phyloP scores from a whole-genome alignment of 192 early-diverging fungal genomes.

The Rhizophagus clarus region DNA sequence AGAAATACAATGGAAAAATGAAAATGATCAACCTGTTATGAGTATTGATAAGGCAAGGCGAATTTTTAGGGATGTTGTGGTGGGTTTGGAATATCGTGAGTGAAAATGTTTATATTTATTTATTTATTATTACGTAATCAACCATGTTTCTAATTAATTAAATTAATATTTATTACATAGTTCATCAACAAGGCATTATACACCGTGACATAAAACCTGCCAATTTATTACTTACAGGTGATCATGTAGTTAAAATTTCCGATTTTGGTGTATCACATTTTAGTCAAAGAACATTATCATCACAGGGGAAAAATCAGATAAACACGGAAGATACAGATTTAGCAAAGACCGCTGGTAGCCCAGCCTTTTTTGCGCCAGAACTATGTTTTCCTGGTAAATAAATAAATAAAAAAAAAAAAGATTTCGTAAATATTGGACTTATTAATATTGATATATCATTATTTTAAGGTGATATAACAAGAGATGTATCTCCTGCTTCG shows the following conservation, averaged over 20 bases:
- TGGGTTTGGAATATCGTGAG: slow-evolving; percentile 90
- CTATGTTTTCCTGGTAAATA: slow-evolving; percentile 74
- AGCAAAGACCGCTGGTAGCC: slow-evolving; percentile 92
- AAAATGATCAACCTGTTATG: slow-evolving; percentile 63
- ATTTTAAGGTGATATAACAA: slow-evolving; percentile 36
- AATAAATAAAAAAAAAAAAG: neutral
- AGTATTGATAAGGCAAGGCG: slow-evolving; percentile 62
- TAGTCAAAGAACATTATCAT: slow-evolving; percentile 44
- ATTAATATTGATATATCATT: neutral
- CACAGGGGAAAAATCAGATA: slow-evolving; percentile 31
- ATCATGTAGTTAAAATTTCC: slow-evolving; percentile 88
- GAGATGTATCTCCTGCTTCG: slow-evolving; percentile 36
- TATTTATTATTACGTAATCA: neutral
- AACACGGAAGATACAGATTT: slow-evolving; percentile 79
- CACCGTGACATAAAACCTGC: slow-evolving; percentile 99
- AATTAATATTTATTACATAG: slow-evolving; percentile 41
- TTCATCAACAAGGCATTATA: slow-evolving; percentile 94
- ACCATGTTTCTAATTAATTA: slow-evolving; percentile 16
- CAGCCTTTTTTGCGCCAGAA: slow-evolving; percentile 99
- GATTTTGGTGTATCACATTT: slow-evolving; percentile 98
- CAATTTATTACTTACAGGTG: slow-evolving; percentile 81
- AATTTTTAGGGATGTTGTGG: slow-evolving; percentile 89
- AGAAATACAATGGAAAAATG: slow-evolving; percentile 88
- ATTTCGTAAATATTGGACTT: neutral
- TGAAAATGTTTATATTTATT: slow-evolving; percentile 10